Base-by-base conservation (phyloP, 192 early-diverging fungal genomes). In the Diversispora eburnea region DNA sequence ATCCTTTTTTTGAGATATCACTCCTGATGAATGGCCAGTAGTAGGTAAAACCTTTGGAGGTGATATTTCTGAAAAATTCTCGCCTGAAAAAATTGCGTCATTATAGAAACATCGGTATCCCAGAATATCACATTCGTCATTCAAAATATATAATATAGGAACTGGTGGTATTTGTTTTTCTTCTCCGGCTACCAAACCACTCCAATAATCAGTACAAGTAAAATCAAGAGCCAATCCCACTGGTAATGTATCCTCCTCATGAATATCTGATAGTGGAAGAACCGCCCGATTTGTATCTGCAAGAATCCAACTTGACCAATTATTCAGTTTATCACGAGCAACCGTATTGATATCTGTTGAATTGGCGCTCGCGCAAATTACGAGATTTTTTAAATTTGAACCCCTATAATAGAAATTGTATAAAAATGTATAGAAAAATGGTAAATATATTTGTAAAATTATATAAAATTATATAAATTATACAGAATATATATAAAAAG, bases 221-320 rank as follows among this genome's bases (percentile, higher is more conserved):
- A 90, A 88, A 80, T 96, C 94, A 52, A 94, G 39, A 10, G 87
- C 92, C 57, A 90, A 68, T 4, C 94, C 94, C 0, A 94, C 59
- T 5, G 90, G 85, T 45, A 77, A 81, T 5, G 89, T 88, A 66
- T 94, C 92, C 1, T 79, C 55, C n/a, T 87, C 84, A 8, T 78
- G 65, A 45, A 73, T 59, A 45, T 85, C 75, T 41, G 60, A 22
- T 17, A 92, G 57, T 13, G 93, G 92, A 64, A 93, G 77, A 17
- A 75, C 78, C 5, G 87, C 81, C 52, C 83, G 76, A 8, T 55
- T 54, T 10, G 79, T 77, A 33, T 91, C 92, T 10, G 82, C 83
- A n/a, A 93, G 81, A 54, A 79, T 80, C 91, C 88, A 92, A 48
- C 81, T 86, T 22, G 80, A 77, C 93, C 92, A 96, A 3, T 81